Percentiles rank a stretch among this genome's conserved stretches.
phyloP scores from a whole-genome alignment of 345 rosid species.

The Eucalyptus tenuipes region DNA sequence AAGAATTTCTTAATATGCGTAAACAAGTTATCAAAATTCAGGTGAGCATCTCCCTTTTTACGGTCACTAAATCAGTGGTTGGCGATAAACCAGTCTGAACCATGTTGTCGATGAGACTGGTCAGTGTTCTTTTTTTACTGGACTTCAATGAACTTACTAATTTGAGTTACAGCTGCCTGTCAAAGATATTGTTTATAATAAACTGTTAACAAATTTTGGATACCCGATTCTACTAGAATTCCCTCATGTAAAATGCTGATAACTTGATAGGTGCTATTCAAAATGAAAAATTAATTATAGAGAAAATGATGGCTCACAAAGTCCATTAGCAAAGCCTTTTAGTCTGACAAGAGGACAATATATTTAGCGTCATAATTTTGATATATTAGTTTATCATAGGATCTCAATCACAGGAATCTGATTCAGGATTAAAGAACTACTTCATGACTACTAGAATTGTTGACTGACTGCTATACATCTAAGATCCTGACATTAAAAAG shows the following conservation, averaged over 20 bases:
- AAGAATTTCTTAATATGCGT: conserved; percentile 63
- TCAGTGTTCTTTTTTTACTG: background rate
- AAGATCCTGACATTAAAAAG: background rate
- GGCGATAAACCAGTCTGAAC: background rate
- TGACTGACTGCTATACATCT: background rate
- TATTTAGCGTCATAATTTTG: background rate
- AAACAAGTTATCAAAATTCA: conserved; percentile 71
- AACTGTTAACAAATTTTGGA: background rate
- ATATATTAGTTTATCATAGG: background rate
- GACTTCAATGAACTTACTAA: background rate
- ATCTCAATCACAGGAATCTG: background rate
- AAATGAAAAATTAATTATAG: background rate
- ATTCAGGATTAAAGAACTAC: background rate
- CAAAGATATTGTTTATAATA: background rate
- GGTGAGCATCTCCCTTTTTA: conserved; percentile 17
- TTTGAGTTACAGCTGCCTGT: background rate
- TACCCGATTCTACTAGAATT: background rate
- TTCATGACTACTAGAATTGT: background rate
- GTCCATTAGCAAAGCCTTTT: background rate
- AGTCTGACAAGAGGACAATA: background rate
- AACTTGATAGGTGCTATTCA: background rate
- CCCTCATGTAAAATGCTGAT: background rate
- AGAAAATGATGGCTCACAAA: background rate
- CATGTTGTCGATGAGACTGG: background rate
- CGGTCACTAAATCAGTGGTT: background rate